Evolutionary conservation across 805 yeast species (phyloP).

Genomic region (Aciculoconidium aculeatum): DNA sequence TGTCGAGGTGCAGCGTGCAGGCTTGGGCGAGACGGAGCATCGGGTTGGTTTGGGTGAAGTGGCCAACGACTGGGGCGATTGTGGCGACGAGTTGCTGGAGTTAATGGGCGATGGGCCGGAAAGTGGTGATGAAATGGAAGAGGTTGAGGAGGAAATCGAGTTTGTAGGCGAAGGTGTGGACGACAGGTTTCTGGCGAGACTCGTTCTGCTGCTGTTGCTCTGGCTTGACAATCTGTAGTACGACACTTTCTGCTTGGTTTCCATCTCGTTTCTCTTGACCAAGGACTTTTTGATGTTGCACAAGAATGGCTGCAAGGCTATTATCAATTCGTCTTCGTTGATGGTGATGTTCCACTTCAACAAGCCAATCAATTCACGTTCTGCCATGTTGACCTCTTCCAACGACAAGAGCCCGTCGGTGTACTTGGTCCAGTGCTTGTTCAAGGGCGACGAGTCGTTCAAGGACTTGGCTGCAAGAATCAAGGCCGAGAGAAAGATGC

Average conservation of each 20-base stretch:
- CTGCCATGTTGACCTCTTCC: conserved; percentile 84
- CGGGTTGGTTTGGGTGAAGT: too few species aligned
- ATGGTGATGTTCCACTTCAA: conserved; percentile 83
- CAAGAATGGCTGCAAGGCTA: conserved; percentile 69
- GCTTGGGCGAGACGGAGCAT: too few species aligned
- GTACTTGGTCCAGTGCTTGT: conserved; percentile 93
- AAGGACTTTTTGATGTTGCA: conserved; percentile 60
- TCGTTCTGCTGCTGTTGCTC: too few species aligned
- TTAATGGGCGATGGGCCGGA: conserved; percentile 5
- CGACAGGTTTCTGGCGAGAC: conserved; percentile 8
- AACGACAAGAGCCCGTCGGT: conserved; percentile 78
- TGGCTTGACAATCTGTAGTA: conserved; percentile 28
- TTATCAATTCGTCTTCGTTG: conserved; percentile 60
- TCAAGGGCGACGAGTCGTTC: conserved; percentile 91
- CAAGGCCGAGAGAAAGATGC: conserved; percentile 84
- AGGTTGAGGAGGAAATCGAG: conserved; percentile 13
- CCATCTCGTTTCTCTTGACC: conserved; percentile 19
- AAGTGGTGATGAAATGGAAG: conserved; percentile 13
- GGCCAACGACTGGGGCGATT: too few species aligned
- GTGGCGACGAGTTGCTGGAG: too few species aligned
- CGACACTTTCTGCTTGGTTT: conserved; percentile 20
- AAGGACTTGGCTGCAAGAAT: conserved; percentile 88
- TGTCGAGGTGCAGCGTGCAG: too few species aligned
- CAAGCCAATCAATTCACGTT: conserved; percentile 75
- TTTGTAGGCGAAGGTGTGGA: too few species aligned